phyloP scores from a whole-genome alignment of 2,329 filamentous ascomycete species.

The Arthrobotrys megalospora region DNA sequence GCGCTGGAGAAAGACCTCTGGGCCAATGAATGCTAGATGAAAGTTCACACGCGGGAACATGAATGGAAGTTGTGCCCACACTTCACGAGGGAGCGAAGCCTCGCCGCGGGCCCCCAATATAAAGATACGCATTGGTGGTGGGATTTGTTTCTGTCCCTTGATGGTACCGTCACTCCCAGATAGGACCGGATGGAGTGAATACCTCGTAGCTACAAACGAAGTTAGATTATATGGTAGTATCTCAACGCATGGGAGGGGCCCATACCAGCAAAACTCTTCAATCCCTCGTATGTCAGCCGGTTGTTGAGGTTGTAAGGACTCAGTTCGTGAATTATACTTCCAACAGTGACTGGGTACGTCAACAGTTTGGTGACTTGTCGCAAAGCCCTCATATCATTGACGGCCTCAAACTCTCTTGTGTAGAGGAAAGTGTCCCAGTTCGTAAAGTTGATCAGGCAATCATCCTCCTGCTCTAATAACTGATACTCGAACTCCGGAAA shows the following conservation, averaged over 20 bases:
- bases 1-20: slow-evolving; percentile 94
- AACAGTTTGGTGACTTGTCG: slow-evolving; percentile 92
- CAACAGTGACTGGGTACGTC: slow-evolving; percentile 93
- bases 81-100: slow-evolving; percentile 91
- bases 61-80: slow-evolving; percentile 94
- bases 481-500: slow-evolving; percentile 97
- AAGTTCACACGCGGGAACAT: slow-evolving; percentile 93
- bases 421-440: slow-evolving; percentile 99
- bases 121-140: slow-evolving; percentile 91
- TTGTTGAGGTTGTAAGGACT: slow-evolving; percentile 89
- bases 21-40: slow-evolving; percentile 93
- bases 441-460: slow-evolving; percentile 94
- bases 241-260: slow-evolving; percentile 61
- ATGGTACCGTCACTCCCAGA: slow-evolving; percentile 71
- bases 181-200: slow-evolving; percentile 90
- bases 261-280: slow-evolving; percentile 93
- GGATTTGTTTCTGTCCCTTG: slow-evolving; percentile 79
- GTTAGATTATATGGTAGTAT: slow-evolving; percentile 40
- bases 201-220: slow-evolving; percentile 79
- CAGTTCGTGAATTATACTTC: slow-evolving; percentile 91
- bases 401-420: slow-evolving; percentile 88
- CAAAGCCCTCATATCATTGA: slow-evolving; percentile 91
- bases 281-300: slow-evolving; percentile 85
- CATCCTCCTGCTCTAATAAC: slow-evolving; percentile 84
- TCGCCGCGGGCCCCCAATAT: slow-evolving; percentile 96